Percentiles rank a stretch among this genome's conserved stretches.
Conservation (phyloP, 208 protist genomes). For the Wallacemonas collosoma region DNA sequence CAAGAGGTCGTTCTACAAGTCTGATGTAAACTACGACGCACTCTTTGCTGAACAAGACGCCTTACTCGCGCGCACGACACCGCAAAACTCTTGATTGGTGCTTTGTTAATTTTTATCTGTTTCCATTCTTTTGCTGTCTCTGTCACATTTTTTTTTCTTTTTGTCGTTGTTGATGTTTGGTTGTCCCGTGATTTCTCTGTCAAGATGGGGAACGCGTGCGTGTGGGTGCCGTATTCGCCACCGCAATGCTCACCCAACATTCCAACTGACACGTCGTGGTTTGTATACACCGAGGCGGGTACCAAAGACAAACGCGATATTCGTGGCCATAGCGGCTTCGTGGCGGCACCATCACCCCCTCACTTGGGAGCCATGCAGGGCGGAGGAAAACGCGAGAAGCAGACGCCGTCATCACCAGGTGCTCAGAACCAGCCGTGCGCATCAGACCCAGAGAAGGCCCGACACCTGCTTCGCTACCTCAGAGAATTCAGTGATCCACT, state of each 20-base stretch:
- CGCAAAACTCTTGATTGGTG: conserved; percentile 4
- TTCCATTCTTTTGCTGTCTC: background rate
- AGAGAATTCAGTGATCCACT: too few relatives aligned
- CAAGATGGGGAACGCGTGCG: background rate
- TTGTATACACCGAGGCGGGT: too few relatives aligned
- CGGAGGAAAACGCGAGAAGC: too few relatives aligned
- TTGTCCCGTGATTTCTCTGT: background rate
- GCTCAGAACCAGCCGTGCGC: too few relatives aligned
- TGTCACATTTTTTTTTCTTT: conserved; percentile 18
- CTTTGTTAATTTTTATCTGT: background rate
- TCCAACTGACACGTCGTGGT: too few relatives aligned
- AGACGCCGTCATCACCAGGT: too few relatives aligned
- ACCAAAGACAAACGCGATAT: too few relatives aligned
- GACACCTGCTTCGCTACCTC: too few relatives aligned
- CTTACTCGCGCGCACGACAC: conserved; percentile 10
- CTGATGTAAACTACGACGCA: conserved; percentile 33
- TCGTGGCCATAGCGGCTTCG: too few relatives aligned
- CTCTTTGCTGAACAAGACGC: conserved; percentile 25
- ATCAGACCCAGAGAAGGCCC: too few relatives aligned
- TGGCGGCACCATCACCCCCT: too few relatives aligned
- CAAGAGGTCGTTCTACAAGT: conserved; percentile 29
- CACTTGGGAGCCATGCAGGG: too few relatives aligned
- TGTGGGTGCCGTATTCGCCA: background rate
- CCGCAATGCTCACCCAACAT: background rate
- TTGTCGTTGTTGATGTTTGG: background rate